Evolutionary conservation across 768 basidiomycete species (phyloP).

Genomic region (Cystobasidiopsis lactophilus): DNA sequence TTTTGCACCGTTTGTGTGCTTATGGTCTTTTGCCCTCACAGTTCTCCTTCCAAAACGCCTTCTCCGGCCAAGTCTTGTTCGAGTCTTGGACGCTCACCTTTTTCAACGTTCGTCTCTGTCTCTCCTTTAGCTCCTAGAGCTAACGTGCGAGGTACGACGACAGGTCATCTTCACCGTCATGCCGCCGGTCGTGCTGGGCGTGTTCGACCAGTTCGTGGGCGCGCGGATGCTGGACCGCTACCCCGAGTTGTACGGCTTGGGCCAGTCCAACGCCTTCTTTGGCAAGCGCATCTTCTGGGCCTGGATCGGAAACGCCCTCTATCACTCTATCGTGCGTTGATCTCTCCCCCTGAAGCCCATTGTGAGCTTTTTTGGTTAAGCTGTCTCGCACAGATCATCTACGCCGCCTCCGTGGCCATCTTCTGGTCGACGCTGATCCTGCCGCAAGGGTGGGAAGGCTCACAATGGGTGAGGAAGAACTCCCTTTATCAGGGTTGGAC

Average conservation of each 20-base stretch:
- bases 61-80: slow-evolving; percentile 93
- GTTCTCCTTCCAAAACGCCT: slow-evolving; percentile 99
- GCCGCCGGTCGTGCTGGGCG: slow-evolving; percentile 86
- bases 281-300: slow-evolving; percentile 76
- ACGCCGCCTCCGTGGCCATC: slow-evolving; percentile 62
- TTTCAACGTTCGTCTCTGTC: too few species aligned
- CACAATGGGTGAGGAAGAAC: slow-evolving; percentile 97
- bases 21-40: too few species aligned
- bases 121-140: neutral
- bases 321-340: slow-evolving; percentile 56
- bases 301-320: slow-evolving; percentile 71
- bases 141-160: slow-evolving; percentile 35
- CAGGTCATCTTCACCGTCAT: slow-evolving; percentile 86
- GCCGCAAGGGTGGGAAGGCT: slow-evolving; percentile 55
- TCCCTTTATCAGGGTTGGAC: too few species aligned
- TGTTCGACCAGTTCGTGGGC: slow-evolving; percentile 91
- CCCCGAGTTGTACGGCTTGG: slow-evolving; percentile 83
- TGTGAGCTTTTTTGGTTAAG: neutral
- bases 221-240: slow-evolving; percentile 90
- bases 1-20: too few species aligned
- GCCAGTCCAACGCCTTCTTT: slow-evolving; percentile 86
- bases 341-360: slow-evolving; percentile 1
- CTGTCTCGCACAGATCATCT: slow-evolving; percentile 41
- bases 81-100: slow-evolving; percentile 97
- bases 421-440: slow-evolving; percentile 87